Evolutionary conservation across 108 stramenopile genomes (phyloP), one percentile per base, ranked within the genome.

Genomic region (Skeletonema marinoi): DNA sequence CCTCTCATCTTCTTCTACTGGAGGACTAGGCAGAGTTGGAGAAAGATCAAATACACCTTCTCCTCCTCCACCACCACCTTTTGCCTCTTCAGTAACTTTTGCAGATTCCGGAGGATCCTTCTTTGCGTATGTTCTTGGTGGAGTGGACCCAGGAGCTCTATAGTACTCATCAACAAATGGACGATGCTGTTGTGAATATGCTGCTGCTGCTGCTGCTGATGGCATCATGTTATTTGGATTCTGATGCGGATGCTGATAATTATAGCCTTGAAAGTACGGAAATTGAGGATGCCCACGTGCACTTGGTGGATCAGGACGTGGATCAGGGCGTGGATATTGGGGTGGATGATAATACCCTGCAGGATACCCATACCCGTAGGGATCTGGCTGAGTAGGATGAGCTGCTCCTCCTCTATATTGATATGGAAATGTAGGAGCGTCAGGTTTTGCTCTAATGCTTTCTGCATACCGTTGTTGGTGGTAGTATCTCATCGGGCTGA

Each of bases 1-100:
- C 35, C 83, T 66, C n/a, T 84, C 86, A 10, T 88, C 90, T 64
- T 62, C 32, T 51, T 63, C 11, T 29, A 51, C 31, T 29, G 75
- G 39, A 25, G 56, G 30, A 76, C 35, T 60, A 68, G 75, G 30
- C 17, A 21, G n/a, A 68, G 16, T 60, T 76, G 46, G 61, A 54
- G 68, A 32, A 33, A 48, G 48, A 46, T 19, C 35, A 32, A 39
- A 25, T 50, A 41, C 29, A 48, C 48, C 44, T n/a, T n/a, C n/a
- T 35, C n/a, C 60, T 25, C 68, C 33, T 42, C 25, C 25, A 25
- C 25, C 25, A 0, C 58, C 36, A 32, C 21, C 25, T 8, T 56
- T 50, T 17, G 11, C 6, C 16, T 38, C 62, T 78, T 62, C 31
- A 30, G 6, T 32, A 65, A 60, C 36, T 13, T 11, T 30, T 16